Base-by-base conservation (phyloP, 257 asterid species). In the Fraxinus americana region DNA sequence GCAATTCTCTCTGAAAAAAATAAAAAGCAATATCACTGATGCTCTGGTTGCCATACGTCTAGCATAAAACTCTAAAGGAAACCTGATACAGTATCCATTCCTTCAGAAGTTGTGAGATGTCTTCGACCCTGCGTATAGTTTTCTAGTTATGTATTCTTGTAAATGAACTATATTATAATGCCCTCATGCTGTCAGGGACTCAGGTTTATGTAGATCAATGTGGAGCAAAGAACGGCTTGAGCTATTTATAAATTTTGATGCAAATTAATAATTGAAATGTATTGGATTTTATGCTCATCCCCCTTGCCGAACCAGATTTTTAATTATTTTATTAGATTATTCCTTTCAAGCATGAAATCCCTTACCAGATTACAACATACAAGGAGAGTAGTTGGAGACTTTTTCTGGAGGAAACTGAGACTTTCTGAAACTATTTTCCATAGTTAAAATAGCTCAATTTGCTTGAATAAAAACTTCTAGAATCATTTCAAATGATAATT, bases 1-100 rank as follows among this genome's bases (percentile, higher is more conserved):
- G n/a, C 39, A 4, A 61, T 68, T 23, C 72, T 68, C 21, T 59
- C 65, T 35, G 73, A 34, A 54, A 71, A 25, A 72, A 32, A 32
- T 59, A 59, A 17, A 61, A 63, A 29, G 10, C 32, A 23, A 19
- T 35, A 43, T 5, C 23, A 66, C 5, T 21, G 57, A 32, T 70
- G 48, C 77, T 71, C 19, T 67, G 67, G 21, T 71, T 30, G 52
- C 32, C 72, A 10, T 45, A 27, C 57, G 36, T 72, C 54, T 43
- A 19, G 14, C 61, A 32, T 67, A 30, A 32, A 75, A 57, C 79
- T 67, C n/a, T 32, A 77, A 45, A 13, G 67, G 65, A 38, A 32
- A 11, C 36, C 36, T 63, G 35, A 12, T 63, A 12, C 2, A 2
- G 4, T 12, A 9, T 63, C 69, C 19, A 2, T 63, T 63, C 35